phyloP scores from a whole-genome alignment of 805 yeast genomes.

The Vanderwaltozyma tropicalis region DNA sequence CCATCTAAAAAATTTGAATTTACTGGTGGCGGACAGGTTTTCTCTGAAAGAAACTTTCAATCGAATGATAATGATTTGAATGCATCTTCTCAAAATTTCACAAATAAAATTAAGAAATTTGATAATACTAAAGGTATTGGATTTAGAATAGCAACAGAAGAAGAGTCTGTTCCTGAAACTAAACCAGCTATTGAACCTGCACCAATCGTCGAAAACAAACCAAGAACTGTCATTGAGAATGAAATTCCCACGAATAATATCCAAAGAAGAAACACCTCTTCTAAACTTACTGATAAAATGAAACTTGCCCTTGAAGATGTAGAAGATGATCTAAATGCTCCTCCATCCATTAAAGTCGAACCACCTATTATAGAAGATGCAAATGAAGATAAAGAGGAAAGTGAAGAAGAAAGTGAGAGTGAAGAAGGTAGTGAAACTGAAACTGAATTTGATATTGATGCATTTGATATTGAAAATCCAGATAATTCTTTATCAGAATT shows the following conservation, averaged over 20 bases:
- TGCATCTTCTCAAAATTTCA: constrained; percentile 3
- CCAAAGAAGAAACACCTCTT: neutral
- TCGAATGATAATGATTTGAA: too few species aligned
- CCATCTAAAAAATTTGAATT: too few species aligned
- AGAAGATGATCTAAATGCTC: neutral
- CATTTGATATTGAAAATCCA: constrained; percentile 74
- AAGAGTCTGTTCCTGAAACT: neutral
- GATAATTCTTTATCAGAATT: constrained; percentile 82
- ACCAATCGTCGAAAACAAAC: neutral
- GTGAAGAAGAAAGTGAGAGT: constrained; percentile 16
- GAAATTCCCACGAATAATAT: neutral
- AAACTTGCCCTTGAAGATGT: constrained; percentile 8
- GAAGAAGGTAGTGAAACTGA: neutral
- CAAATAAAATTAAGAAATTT: constrained; percentile 14
- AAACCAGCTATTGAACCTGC: neutral
- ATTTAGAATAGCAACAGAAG: constrained; percentile 5
- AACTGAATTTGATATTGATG: constrained; percentile 49
- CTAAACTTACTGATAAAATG: constrained; percentile 9
- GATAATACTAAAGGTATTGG: constrained; percentile 13
- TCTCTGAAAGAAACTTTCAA: too few species aligned
- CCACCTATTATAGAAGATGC: neutral
- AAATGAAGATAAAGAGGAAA: constrained; percentile 8
- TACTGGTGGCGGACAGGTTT: too few species aligned
- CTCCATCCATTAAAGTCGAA: neutral
- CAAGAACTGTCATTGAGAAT: neutral